Percentiles rank a stretch among this genome's conserved stretches.
Conservation (phyloP, 139 green algal species). For the Trebouxia sp. region DNA sequence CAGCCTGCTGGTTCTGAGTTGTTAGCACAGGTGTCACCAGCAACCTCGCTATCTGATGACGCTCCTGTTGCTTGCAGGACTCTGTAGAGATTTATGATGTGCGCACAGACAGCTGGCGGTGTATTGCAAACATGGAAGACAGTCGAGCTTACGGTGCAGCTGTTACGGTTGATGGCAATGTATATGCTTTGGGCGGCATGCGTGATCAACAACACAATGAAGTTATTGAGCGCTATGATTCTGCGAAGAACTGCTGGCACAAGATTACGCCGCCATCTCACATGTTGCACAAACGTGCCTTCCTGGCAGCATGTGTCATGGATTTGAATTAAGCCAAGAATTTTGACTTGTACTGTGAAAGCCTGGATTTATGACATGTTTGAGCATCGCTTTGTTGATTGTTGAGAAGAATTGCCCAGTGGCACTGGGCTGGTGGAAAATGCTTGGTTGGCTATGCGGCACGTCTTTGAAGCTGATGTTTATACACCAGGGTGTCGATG, state of each 20-base stretch:
- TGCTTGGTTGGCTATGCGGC: no score
- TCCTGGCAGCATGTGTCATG: slow-evolving; percentile 40
- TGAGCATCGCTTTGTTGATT: no score
- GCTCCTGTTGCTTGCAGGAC: no score
- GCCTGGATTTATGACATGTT: background rate
- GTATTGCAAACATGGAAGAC: slow-evolving; percentile 27
- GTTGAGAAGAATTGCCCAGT: no score
- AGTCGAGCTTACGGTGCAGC: slow-evolving; percentile 40
- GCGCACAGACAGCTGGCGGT: slow-evolving; percentile 23
- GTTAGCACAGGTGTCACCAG: no score
- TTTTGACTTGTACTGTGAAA: background rate
- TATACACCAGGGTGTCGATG: no score
- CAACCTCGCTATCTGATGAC: no score
- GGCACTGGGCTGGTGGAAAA: no score
- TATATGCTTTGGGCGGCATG: slow-evolving; percentile 42
- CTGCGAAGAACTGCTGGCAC: slow-evolving; percentile 21
- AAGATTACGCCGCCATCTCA: slow-evolving; percentile 13
- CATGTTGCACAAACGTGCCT: slow-evolving; percentile 32
- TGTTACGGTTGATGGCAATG: slow-evolving; percentile 23
- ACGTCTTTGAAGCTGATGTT: no score
- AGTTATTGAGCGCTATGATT: slow-evolving; percentile 36
- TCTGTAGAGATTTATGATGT: slow-evolving; percentile 39
- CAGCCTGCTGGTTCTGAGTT: no score
- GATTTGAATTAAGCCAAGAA: background rate
- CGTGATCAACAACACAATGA: slow-evolving; percentile 35